Percentiles rank a stretch among this genome's conserved stretches.
Evolutionary conservation across 768 basidiomycete genomes (phyloP).

Genomic region (Tephrocybe sp.): DNA sequence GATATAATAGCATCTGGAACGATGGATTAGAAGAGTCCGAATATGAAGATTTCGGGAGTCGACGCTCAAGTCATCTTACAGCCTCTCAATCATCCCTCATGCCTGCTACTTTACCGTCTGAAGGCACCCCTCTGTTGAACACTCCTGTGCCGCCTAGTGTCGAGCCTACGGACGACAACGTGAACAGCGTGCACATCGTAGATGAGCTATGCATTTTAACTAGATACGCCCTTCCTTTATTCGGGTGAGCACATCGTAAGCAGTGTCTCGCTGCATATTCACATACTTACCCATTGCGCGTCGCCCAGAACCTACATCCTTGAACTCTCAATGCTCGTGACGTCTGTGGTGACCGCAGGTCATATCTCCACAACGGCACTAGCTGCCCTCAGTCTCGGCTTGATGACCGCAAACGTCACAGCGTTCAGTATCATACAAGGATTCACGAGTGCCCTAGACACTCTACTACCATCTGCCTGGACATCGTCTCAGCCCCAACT

Average conservation of each 20-base stretch:
- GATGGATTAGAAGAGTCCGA: too few relatives aligned
- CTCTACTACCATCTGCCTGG: slow-evolving; percentile 94
- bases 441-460: slow-evolving; percentile 82
- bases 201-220: too few relatives aligned
- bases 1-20: too few relatives aligned
- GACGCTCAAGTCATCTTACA: too few relatives aligned
- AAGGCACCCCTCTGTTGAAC: too few relatives aligned
- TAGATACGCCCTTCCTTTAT: background rate
- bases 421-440: slow-evolving; percentile 81
- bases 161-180: too few relatives aligned
- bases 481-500: slow-evolving; percentile 79
- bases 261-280: too few relatives aligned
- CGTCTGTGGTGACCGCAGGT: slow-evolving; percentile 82
- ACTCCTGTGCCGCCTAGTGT: too few relatives aligned
- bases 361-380: slow-evolving; percentile 87
- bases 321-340: slow-evolving; percentile 83
- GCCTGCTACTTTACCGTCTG: too few relatives aligned
- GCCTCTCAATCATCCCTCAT: too few relatives aligned
- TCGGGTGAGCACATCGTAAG: background rate
- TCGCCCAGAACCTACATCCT: slow-evolving; percentile 63
- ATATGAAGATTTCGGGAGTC: too few relatives aligned
- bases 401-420: slow-evolving; percentile 71
- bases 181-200: too few relatives aligned
- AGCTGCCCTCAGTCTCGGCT: slow-evolving; percentile 74
- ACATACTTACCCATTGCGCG: background rate